phyloP scores from a whole-genome alignment of 208 protist species.

The Strigomonas galati region DNA sequence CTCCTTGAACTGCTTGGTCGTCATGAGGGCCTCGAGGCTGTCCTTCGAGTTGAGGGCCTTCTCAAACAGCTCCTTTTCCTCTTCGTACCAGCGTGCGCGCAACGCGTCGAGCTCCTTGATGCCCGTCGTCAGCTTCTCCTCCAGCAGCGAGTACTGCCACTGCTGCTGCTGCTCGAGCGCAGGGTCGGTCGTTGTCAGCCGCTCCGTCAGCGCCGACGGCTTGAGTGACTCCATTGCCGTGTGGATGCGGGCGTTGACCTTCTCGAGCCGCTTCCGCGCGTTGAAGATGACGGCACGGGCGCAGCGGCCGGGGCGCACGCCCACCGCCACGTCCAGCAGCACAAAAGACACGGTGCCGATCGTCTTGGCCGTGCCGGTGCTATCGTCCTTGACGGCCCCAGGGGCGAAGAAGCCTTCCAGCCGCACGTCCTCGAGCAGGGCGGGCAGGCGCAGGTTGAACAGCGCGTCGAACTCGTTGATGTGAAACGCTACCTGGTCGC shows the following conservation, averaged over 20 bases:
- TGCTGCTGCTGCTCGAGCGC: constrained; percentile 35
- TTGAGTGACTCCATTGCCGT: constrained; percentile 43
- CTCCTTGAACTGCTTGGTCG: constrained; percentile 68
- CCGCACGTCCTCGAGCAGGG: constrained; percentile 69
- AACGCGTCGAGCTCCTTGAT: constrained; percentile 39
- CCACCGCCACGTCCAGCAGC: constrained; percentile 75
- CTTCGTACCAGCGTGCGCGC: constrained; percentile 46
- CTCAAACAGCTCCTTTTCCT: constrained; percentile 55
- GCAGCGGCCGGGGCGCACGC: constrained; percentile 60
- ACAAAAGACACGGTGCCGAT: constrained; percentile 58
- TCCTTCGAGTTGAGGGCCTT: constrained; percentile 35
- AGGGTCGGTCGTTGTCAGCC: constrained; percentile 13
- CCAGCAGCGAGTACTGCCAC: constrained; percentile 55
- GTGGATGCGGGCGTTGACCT: constrained; percentile 59
- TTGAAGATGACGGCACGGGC: constrained; percentile 79
- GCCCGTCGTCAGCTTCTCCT: constrained; percentile 47
- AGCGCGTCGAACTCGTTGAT: constrained; percentile 84
- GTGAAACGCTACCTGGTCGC: constrained; percentile 74
- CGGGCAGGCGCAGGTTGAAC: constrained; percentile 47
- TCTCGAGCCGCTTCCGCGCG: constrained; percentile 39
- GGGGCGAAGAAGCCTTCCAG: constrained; percentile 66
- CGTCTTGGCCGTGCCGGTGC: constrained; percentile 27
- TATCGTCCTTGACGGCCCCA: constrained; percentile 47
- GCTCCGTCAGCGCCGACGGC: constrained; percentile 10
- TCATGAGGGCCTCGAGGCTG: constrained; percentile 43